Evolutionary conservation across 352 stramenopile species (phyloP), one percentile per base, ranked within the genome.

Genomic region (Phytophthora foliorum): DNA sequence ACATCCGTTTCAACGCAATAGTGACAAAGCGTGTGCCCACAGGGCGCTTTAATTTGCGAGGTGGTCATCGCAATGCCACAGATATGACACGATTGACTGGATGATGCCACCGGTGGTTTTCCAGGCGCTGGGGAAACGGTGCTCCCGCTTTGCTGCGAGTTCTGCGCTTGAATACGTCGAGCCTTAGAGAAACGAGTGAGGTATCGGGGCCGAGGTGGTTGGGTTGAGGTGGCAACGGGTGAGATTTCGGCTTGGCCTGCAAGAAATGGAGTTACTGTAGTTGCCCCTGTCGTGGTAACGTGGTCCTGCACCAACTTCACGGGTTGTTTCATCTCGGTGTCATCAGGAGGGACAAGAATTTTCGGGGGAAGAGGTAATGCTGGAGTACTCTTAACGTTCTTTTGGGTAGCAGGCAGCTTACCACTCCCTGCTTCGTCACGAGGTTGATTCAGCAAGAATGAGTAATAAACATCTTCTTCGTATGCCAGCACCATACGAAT

Each of bases 391-490:
- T 8, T 19, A 49, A 17, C 42, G 13, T n/a, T 17, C 3, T 29
- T 27, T 27, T 1, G 21, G 42, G n/a, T 19, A 49, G 42, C 42
- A 49, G 42, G 8, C 21, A 29, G 10, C 10, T 29, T 49, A 16
- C 21, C 39, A 3, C 6, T 14, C 16, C 24, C 34, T 1, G 7
- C 31, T 16, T 25, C 36, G 25, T 3, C 25, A 41, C 17, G 14
- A 44, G 65, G 14, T 29, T 61, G 61, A 19, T 49, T 52, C 24
- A 78, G 11, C 27, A 89, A 52, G 25, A 68, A 81, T 27, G 50
- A 53, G 51, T 90, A 89, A 53, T 85, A 90, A 4, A 44, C 55
- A 4, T 77, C 27, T 68, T 89, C 80, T n/a, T 65, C 57, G 13
- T 66, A 41, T 17, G 74, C 69, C 17, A 89, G 31, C 27, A 83